Evolutionary conservation across 805 yeast genomes (phyloP), one percentile per base, ranked within the genome.

Genomic region (Ogataea nonfermentans): DNA sequence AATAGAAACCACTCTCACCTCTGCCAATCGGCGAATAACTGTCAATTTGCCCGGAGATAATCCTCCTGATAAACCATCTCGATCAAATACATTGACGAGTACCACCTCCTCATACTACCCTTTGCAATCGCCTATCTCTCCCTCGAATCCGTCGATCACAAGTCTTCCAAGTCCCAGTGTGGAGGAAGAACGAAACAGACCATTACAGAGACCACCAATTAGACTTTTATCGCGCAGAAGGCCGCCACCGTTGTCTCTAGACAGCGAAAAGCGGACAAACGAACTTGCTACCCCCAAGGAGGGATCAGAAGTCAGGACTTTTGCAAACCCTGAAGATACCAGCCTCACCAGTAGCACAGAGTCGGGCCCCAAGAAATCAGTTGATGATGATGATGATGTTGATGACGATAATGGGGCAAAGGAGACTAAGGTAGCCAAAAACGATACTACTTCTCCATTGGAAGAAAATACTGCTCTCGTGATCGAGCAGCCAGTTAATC

Each of bases 161-260:
- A 35, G 26, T 46, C 44, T 17, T 37, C 41, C 20, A 26, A 26
- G 15, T 27, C 37, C 33, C 28, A 28, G 29, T 9, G 30, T 29
- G 19, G 32, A 35, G 11, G 12, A 17, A 19, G 23, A 11, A 14
- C 30, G 23, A 12, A 17, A 24, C 14, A 31, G 41, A 35, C 52
- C 56, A 1, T 12, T 47, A 10, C 39, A 41, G 11, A 43, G 40
- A 12, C 48, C 53, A 4, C 48, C 49, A 3, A 37, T 44, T 2
- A 39, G 49, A 17, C 34, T 53, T 9, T 26, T 44, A 2, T 35
- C 41, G 25, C 46, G 51, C 28, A 38, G 53, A 29, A 37, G 41
- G 15, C 56, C 57, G 5, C 56, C 56, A 7, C 53, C 51, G 6
- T 14, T 24, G 6, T 9, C 16, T 26, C 36, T 38, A 13, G 7